A percentile compares a stretch with the other conserved stretches of the same genome.
These are phyloP conservation scores for Apiotrichum montevideense DNA, from an alignment of 1,284 basidiomycete species.

Conservation along the genomic window DNA sequence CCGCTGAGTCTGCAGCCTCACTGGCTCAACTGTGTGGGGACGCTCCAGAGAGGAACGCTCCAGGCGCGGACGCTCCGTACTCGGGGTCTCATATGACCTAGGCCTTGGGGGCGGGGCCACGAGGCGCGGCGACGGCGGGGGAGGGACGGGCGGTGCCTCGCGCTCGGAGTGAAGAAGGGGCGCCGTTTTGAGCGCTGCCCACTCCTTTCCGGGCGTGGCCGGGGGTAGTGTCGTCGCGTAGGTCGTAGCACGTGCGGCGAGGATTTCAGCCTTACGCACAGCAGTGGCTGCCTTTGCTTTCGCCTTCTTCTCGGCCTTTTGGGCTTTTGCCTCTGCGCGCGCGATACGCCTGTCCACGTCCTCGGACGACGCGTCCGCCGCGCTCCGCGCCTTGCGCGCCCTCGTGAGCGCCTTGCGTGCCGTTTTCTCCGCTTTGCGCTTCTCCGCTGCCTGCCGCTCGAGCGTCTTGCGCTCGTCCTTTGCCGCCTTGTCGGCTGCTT, in stretches of 20 bases:
- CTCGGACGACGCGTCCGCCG: not conserved
- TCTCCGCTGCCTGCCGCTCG: not conserved
- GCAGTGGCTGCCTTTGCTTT: slow-evolving; percentile 1
- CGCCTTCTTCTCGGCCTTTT: slow-evolving; percentile 1
- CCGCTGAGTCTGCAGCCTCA: too few relatives aligned
- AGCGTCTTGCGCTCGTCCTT: slow-evolving; percentile 1
- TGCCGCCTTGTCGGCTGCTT: too few relatives aligned
- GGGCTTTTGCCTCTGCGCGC: slow-evolving; percentile 1
- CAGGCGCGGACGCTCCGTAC: too few relatives aligned
- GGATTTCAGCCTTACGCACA: not conserved
- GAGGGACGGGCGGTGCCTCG: not conserved
- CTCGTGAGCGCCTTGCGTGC: not conserved
- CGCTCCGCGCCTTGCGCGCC: slow-evolving; percentile 1
- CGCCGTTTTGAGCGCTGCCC: too few relatives aligned
- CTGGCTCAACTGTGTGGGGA: too few relatives aligned
- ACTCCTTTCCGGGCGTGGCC: too few relatives aligned
- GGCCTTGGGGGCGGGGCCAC: too few relatives aligned
- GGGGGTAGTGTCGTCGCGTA: not conserved
- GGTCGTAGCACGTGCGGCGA: not conserved
- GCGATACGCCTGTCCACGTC: not conserved
- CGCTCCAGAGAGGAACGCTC: too few relatives aligned
- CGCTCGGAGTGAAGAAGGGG: too few relatives aligned
- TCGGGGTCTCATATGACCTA: too few relatives aligned
- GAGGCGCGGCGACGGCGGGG: not conserved
- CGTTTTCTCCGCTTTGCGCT: not conserved